Percentiles rank a stretch among this genome's conserved stretches.
Evolutionary conservation across 2,329 filamentous ascomycete genomes (phyloP).

Genomic region (Xylariales sp.): DNA sequence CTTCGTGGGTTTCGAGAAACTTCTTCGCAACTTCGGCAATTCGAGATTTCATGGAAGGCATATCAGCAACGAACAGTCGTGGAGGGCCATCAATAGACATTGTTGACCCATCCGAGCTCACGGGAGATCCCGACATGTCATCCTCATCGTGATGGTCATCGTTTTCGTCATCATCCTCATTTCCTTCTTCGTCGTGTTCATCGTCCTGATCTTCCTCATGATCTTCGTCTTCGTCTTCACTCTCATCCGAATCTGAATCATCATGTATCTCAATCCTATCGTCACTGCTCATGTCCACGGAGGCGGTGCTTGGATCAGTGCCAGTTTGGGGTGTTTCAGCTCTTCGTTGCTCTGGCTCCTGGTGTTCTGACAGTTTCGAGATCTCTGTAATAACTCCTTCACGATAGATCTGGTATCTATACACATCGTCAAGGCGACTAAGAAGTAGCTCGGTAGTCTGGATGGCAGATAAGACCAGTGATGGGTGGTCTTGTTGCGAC

Average conservation of each 20-base stretch:
- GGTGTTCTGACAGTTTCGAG: constrained; percentile 61
- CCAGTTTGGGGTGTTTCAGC: constrained; percentile 23
- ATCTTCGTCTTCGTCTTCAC: constrained; percentile 48
- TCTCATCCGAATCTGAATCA: constrained; percentile 46
- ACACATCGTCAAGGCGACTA: constrained; percentile 78
- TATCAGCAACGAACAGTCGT: constrained; percentile 41
- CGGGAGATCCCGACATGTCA: constrained; percentile 62
- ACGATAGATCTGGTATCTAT: constrained; percentile 93
- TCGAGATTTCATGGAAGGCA: constrained; percentile 61
- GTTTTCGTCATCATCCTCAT: constrained; percentile 46
- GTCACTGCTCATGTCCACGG: constrained; percentile 28
- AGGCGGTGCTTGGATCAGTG: constrained; percentile 22
- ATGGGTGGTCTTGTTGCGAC: constrained; percentile 89
- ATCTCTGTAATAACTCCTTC: constrained; percentile 96
- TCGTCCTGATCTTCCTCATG: constrained; percentile 41
- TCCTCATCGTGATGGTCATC: constrained; percentile 42
- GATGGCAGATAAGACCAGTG: constrained; percentile 79
- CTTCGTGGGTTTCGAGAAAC: constrained; percentile 81
- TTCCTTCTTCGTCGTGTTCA: constrained; percentile 48
- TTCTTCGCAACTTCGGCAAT: constrained; percentile 75
- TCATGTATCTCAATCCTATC: constrained; percentile 36
- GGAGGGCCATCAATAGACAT: constrained; percentile 57
- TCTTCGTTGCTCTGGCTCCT: constrained; percentile 25
- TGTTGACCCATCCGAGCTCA: constrained; percentile 62
- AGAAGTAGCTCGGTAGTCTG: constrained; percentile 87